Base-by-base conservation (phyloP, 129 eudicot genomes). In the Arctium minus region DNA sequence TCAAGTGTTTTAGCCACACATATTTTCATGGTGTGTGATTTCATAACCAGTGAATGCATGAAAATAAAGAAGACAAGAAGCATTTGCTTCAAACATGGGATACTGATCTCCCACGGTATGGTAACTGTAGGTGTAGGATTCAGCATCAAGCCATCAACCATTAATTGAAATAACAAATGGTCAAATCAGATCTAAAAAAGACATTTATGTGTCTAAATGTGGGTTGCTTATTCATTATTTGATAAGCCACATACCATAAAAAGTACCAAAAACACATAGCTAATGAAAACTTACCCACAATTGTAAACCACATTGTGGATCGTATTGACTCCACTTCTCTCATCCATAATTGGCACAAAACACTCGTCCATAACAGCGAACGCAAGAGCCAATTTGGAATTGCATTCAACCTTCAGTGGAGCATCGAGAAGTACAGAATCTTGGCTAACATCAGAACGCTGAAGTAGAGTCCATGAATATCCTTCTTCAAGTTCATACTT, bases 351-450 rank as follows among this genome's bases (percentile, higher is more conserved):
- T 36, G 99, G 99, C 80, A 89, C 84, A 87, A 96, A 96, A 78
- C 99, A 96, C 86, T 96, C 99, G 56, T 96, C 91, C 98, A 96
- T 90, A 42, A 96, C 82, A 37, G 90, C 83, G 44, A 88, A 89
- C 15, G 98, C 99, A 62, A 96, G 89, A 83, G 97, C 98, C 84
- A 96, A 86, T 81, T 96, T 96, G 38, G 98, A 88, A 85, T 93
- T 93, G 92, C 91, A 77, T 88, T 89, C 90, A 68, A 96, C 65
- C 50, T 86, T 89, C 42, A 33, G 53, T 30, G 86, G 78, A 83
- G 76, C 88, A 84, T 70, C 83, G 77, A 13, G 10, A 78, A 8
- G 50, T 18, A 85, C 46, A 50, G 68, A 70, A 82, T 86, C 85
- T 71, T 84, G 79, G 81, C 81, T 80, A 56, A 88, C 42, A 80